phyloP scores from a whole-genome alignment of 768 basidiomycete species.

The Tricholoma hemisulphureum region DNA sequence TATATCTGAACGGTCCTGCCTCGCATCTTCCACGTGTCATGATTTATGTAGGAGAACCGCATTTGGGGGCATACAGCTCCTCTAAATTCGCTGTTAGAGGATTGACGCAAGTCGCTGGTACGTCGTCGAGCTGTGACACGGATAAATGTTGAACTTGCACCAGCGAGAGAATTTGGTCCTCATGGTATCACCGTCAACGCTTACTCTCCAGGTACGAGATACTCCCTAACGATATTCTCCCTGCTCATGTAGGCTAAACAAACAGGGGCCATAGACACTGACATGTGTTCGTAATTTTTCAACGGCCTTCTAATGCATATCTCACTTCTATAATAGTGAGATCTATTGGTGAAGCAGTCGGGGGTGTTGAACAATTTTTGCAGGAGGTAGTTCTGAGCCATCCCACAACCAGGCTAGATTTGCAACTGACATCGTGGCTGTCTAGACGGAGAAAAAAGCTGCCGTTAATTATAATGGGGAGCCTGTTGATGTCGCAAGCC shows the following conservation, averaged over 20 bases:
- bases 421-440: background rate
- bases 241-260: background rate
- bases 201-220: slow-evolving; percentile 18
- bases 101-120: slow-evolving; percentile 34
- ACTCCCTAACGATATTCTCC: background rate
- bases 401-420: background rate
- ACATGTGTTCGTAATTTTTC: slow-evolving; percentile 11
- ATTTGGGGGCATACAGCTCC: slow-evolving; percentile 28
- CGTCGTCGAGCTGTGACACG: background rate
- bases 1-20: background rate
- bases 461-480: slow-evolving; percentile 20
- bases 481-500: slow-evolving; percentile 32
- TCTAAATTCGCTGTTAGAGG: slow-evolving; percentile 43
- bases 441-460: slow-evolving; percentile 1
- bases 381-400: slow-evolving; percentile 2
- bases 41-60: slow-evolving; percentile 4
- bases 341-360: slow-evolving; percentile 3
- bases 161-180: slow-evolving; percentile 17
- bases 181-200: slow-evolving; percentile 25
- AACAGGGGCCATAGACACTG: slow-evolving; percentile 16
- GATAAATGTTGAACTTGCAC: background rate
- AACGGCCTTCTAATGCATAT: background rate
- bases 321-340: slow-evolving; percentile 3
- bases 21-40: background rate
- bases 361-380: slow-evolving; percentile 1